Base-by-base conservation (phyloP, 2,329 filamentous ascomycete genomes). In the Neurospora sp. region DNA sequence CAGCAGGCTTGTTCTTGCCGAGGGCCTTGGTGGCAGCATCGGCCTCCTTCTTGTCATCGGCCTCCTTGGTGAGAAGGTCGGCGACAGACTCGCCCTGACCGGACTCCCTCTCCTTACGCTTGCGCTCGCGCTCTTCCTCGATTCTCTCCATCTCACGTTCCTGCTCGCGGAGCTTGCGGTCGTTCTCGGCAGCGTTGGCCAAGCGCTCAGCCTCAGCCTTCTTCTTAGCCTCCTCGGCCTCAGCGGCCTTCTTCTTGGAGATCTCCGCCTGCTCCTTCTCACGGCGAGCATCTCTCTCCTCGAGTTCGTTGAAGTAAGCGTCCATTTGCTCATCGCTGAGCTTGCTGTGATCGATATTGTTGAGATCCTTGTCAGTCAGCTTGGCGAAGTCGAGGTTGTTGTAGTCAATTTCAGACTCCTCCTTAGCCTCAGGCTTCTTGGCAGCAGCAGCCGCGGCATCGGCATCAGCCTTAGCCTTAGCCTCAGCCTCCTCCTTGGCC, bases 81-180 rank as follows among this genome's bases (percentile, higher is more conserved):
- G 84, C 82, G 28, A 88, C 82, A 0, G 83, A 84, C 66, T 81
- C 73, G 17, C 79, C 76, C 74, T 85, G 84, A 62, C 80, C 73
- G 3, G 72, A 81, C 72, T 88, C 86, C 9, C 79, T 81, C 67
- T 82, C 80, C 68, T 80, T 79, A 67, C 86, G 85, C 77, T 85
- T 85, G 69, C 83, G 84, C 78, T 89, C 89, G 75, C 86, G 86
- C 79, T 89, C 90, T 79, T 93, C 90, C 77, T 93, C 91, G 1
- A 91, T 81, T 71, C 87, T 88, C 76, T 91, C 90, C 85, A 89
- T 90, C 80, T 91, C 91, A 23, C 86, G 85, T 78, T 93, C 91
- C 72, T 90, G 86, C 79, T 93, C 91, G 23, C 86, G 87, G 71
- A 93, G 86, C 80, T 90, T 91, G 70, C 84, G 85, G 77, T 89